These are phyloP conservation scores for Ailanthus altissimus DNA, from an alignment of 345 rosid species.

Conservation along the genomic window DNA sequence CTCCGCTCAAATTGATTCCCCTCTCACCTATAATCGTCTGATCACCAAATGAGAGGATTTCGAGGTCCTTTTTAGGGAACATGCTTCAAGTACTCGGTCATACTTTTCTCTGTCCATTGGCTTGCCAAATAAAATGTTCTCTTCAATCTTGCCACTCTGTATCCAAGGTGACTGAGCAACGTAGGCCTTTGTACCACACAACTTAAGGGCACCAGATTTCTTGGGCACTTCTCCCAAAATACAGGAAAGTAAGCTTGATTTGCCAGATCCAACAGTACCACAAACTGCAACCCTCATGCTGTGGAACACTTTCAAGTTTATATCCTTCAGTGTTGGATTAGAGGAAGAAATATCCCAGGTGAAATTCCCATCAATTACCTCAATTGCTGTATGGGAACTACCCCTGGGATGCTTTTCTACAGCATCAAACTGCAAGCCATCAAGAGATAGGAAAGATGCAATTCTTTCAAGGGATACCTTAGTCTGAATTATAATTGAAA, in stretches of 20 bases:
- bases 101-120: constrained; percentile 68
- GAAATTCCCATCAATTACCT: constrained; percentile 53
- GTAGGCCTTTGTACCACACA: constrained; percentile 73
- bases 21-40: constrained; percentile 85
- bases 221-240: constrained; percentile 71
- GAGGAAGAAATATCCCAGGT: constrained; percentile 55
- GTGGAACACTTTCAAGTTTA: constrained; percentile 44
- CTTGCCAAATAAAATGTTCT: constrained; percentile 78
- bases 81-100: constrained; percentile 64
- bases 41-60: constrained; percentile 73
- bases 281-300: constrained; percentile 82
- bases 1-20: constrained; percentile 86
- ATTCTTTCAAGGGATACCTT: constrained; percentile 74
- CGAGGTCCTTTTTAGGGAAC: constrained; percentile 71
- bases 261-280: constrained; percentile 79
- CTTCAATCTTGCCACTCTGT: constrained; percentile 76
- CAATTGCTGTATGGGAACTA: constrained; percentile 45
- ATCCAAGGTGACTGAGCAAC: constrained; percentile 94
- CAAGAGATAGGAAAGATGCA: constrained; percentile 57
- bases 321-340: constrained; percentile 53
- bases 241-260: constrained; percentile 74
- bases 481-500: constrained; percentile 62
- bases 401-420: constrained; percentile 50
- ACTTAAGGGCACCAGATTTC: constrained; percentile 56
- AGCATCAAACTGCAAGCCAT: constrained; percentile 49